Conservation (phyloP, 225 moss, liverwort and hornwort species). For the Takakia lepidozioides region DNA sequence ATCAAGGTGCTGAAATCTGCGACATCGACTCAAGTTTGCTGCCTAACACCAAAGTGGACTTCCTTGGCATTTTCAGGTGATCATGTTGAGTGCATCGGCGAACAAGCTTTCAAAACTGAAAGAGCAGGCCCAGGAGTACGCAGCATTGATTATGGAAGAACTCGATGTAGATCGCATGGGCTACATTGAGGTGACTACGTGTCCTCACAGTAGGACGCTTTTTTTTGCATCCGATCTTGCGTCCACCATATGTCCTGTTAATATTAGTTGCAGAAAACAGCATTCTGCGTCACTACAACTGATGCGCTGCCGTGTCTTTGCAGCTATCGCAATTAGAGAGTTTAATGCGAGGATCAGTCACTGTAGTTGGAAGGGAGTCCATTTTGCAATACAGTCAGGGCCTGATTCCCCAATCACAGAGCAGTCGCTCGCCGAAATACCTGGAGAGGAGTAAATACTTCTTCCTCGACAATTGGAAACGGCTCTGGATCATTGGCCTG, state of each 20-base stretch:
- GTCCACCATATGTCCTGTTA: no score
- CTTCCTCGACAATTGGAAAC: constrained; percentile 81
- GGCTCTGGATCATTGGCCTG: constrained; percentile 63
- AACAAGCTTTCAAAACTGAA: constrained; percentile 85
- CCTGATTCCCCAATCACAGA: constrained; percentile 43
- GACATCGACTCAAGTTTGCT: no score
- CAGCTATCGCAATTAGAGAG: constrained; percentile 87
- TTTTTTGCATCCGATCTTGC: no score
- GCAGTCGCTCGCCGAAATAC: no score
- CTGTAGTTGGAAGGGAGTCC: constrained; percentile 50
- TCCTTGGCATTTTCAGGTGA: constrained; percentile 34
- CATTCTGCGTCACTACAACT: no score
- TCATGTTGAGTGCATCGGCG: constrained; percentile 86
- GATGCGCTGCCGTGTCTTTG: no score
- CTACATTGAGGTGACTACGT: constrained; percentile 89
- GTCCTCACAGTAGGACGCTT: no score
- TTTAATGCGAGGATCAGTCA: constrained; percentile 72
- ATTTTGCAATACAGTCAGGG: constrained; percentile 56
- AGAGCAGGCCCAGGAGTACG: constrained; percentile 88
- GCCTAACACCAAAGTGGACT: no score
- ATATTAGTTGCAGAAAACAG: no score
- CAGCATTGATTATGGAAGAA: constrained; percentile 93
- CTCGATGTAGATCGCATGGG: constrained; percentile 81
- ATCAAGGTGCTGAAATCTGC: no score
- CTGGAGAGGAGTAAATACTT: constrained; percentile 50